Evolutionary conservation across 352 stramenopile species (phyloP).

Genomic region (Phytophthora constricta): DNA sequence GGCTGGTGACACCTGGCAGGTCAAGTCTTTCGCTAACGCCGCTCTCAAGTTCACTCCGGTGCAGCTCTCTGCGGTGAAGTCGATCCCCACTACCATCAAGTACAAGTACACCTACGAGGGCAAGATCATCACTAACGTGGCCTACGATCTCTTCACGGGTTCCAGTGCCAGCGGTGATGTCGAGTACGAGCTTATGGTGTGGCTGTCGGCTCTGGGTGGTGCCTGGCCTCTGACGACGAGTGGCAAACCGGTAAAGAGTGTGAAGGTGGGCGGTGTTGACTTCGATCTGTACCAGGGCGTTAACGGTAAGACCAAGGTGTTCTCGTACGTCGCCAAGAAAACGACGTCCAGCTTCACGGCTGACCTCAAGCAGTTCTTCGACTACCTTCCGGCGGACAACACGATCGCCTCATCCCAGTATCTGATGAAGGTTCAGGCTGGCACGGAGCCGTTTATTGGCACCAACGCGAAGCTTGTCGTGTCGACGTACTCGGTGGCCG

Average conservation of each 20-base stretch:
- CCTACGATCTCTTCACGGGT: conserved; percentile 48
- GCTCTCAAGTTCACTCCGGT: conserved; percentile 42
- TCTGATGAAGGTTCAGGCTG: conserved; percentile 34
- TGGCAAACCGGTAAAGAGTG: conserved; percentile 33
- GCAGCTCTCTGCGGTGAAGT: conserved; percentile 37
- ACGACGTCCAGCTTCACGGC: conserved; percentile 26
- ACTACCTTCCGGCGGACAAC: conserved; percentile 34
- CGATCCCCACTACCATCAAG: conserved; percentile 44
- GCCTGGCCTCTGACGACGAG: conserved; percentile 35
- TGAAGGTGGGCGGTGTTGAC: conserved; percentile 24
- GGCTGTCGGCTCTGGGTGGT: conserved; percentile 41
- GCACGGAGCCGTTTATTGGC: conserved; percentile 44
- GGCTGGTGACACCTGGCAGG: conserved; percentile 37
- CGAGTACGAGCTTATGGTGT: conserved; percentile 53
- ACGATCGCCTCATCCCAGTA: conserved; percentile 34
- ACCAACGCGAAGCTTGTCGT: conserved; percentile 38
- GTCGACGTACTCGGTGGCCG: conserved; percentile 29
- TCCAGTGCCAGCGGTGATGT: conserved; percentile 27
- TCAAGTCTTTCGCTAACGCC: conserved; percentile 59
- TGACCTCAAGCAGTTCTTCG: conserved; percentile 42
- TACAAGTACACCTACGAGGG: conserved; percentile 47
- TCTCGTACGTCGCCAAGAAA: conserved; percentile 41
- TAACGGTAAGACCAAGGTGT: conserved; percentile 47
- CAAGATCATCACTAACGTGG: conserved; percentile 50
- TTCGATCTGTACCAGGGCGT: conserved; percentile 44